phyloP scores from a whole-genome alignment of 176 grass and related monocot genomes.

The Avena insularis region DNA sequence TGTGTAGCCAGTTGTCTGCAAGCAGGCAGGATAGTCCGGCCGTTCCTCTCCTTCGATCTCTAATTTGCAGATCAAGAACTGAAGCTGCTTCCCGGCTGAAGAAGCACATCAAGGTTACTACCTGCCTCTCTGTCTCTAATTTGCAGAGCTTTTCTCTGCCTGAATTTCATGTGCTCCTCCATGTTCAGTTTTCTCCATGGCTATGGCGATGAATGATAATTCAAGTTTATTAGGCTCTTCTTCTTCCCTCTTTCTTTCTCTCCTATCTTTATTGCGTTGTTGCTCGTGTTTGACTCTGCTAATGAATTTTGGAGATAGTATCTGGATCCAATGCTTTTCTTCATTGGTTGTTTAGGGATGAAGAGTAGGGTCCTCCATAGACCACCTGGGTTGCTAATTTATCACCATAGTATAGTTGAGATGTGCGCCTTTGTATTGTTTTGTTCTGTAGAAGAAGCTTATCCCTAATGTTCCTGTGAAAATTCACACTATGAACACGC shows the following conservation, averaged over 20 bases:
- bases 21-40: not conserved
- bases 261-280: not conserved
- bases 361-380: not conserved
- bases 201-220: not conserved
- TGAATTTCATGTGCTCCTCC: not conserved
- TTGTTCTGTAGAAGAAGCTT: constrained; percentile 23
- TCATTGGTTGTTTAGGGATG: not conserved
- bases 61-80: constrained; percentile 2
- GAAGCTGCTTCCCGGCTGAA: constrained; percentile 6
- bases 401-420: not conserved
- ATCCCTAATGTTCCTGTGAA: not conserved
- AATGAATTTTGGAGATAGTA: not conserved
- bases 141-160: constrained; percentile 28
- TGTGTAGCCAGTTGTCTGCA: not conserved
- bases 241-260: not conserved
- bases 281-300: not conserved
- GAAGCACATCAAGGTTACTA: not conserved
- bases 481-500: not conserved
- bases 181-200: not conserved
- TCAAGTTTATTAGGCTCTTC: not conserved
- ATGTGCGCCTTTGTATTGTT: not conserved
- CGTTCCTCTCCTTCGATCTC: not conserved
- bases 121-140: constrained; percentile 7
- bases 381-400: constrained; percentile 11
- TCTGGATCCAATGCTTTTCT: constrained; percentile 11